Percentiles rank a stretch among this genome's conserved stretches.
Evolutionary conservation across 768 basidiomycete genomes (phyloP).

Genomic region (Pleurotus tuoliensis): DNA sequence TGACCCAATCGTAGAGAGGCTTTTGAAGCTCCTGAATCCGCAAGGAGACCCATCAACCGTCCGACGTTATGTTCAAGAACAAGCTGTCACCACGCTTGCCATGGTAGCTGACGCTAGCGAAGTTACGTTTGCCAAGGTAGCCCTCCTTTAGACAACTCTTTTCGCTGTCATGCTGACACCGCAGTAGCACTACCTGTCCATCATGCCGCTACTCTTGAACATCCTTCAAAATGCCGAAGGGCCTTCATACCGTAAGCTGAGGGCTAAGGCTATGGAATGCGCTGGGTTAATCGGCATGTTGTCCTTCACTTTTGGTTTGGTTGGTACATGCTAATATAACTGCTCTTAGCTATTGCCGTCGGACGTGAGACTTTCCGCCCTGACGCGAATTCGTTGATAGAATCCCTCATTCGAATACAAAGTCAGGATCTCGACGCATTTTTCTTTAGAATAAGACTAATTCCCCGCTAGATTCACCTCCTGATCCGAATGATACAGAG

Average conservation of each 20-base stretch:
- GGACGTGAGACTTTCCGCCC: conserved; percentile 75
- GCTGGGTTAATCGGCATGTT: conserved; percentile 76
- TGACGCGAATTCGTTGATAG: conserved; percentile 69
- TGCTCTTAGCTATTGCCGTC: conserved; percentile 73
- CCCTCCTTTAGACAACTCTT: conserved; percentile 10
- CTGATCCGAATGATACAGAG: conserved; percentile 70
- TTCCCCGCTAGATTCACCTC: conserved; percentile 49
- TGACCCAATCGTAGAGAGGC: conserved; percentile 72
- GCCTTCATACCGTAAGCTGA: conserved; percentile 60
- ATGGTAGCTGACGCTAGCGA: conserved; percentile 90
- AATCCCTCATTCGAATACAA: conserved; percentile 73
- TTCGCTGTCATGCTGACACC: background rate
- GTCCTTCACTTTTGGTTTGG: background rate
- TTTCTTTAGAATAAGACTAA: background rate
- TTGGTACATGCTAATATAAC: background rate
- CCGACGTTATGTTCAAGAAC: conserved; percentile 76
- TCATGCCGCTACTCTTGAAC: conserved; percentile 79
- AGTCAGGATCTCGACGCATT: conserved; percentile 37
- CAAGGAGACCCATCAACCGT: conserved; percentile 34
- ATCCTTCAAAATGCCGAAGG: conserved; percentile 72
- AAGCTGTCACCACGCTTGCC: conserved; percentile 82
- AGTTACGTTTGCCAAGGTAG: conserved; percentile 67
- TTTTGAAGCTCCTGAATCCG: conserved; percentile 64
- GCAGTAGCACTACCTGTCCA: conserved; percentile 63
- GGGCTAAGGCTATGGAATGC: conserved; percentile 89